Evolutionary conservation across 2,329 filamentous ascomycete genomes (phyloP).

Genomic region (Eutypella sp.): DNA sequence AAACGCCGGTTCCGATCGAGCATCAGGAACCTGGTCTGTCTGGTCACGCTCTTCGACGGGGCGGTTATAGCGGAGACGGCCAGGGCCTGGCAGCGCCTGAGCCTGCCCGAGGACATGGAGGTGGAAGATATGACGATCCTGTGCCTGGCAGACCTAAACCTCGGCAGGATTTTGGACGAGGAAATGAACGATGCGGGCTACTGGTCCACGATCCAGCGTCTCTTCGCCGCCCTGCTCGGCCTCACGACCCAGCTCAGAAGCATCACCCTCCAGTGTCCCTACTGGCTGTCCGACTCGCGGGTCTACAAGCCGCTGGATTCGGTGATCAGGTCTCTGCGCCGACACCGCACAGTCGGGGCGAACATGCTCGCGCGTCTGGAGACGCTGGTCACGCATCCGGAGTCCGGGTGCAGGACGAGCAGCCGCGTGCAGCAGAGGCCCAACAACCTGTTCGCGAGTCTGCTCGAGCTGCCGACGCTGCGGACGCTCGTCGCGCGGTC

Average conservation of each 20-base stretch:
- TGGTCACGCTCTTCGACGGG: neutral
- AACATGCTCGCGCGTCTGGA: neutral
- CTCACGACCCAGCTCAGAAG: neutral
- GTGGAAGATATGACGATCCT: neutral
- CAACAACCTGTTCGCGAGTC: neutral
- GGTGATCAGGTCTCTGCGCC: neutral
- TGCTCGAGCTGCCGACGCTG: neutral
- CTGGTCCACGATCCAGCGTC: neutral
- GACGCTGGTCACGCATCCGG: neutral
- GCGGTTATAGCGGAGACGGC: neutral
- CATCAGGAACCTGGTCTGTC: neutral
- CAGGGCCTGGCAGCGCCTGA: neutral
- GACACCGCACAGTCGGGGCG: neutral
- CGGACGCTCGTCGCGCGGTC: neutral
- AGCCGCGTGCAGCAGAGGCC: neutral
- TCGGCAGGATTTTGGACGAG: neutral
- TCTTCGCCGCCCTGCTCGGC: neutral
- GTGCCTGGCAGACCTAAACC: neutral
- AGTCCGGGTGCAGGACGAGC: neutral
- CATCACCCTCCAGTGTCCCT: neutral
- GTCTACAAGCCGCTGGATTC: neutral
- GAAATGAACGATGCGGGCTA: neutral
- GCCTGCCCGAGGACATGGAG: neutral
- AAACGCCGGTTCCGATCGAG: neutral
- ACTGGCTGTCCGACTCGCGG: neutral